These are phyloP conservation scores for Hypsizygus marmoreus DNA, from an alignment of 768 basidiomycete species.

Conservation along the genomic window DNA sequence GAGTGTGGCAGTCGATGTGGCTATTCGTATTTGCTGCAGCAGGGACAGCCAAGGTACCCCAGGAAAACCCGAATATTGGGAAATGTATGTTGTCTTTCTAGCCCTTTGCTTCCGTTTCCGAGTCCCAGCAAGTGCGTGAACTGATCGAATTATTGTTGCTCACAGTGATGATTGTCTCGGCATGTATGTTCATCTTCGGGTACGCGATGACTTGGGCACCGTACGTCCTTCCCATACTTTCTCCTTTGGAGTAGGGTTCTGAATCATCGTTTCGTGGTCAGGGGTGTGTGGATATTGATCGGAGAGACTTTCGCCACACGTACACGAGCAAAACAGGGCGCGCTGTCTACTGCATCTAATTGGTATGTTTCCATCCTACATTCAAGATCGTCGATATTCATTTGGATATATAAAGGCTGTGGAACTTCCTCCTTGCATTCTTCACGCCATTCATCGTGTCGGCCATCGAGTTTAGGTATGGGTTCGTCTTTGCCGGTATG, in stretches of 20 bases:
- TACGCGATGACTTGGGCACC: slow-evolving; percentile 75
- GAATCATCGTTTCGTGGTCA: neutral
- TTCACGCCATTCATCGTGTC: slow-evolving; percentile 74
- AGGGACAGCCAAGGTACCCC: slow-evolving; percentile 63
- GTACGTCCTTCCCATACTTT: slow-evolving; percentile 33
- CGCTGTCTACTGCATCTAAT: slow-evolving; percentile 63
- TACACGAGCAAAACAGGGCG: slow-evolving; percentile 71
- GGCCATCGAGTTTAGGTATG: slow-evolving; percentile 61
- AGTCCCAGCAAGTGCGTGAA: neutral
- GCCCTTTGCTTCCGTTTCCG: neutral
- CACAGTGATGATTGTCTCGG: slow-evolving; percentile 63
- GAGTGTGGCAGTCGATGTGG: slow-evolving; percentile 71
- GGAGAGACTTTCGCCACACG: slow-evolving; percentile 78
- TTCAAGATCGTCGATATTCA: neutral
- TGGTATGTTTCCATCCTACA: slow-evolving; percentile 36
- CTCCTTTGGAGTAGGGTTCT: neutral
- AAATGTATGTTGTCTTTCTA: slow-evolving; percentile 38
- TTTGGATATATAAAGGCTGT: slow-evolving; percentile 35
- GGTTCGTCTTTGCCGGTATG: slow-evolving; percentile 69
- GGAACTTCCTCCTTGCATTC: slow-evolving; percentile 75
- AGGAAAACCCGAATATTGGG: slow-evolving; percentile 48
- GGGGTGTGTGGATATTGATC: slow-evolving; percentile 77
- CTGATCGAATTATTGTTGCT: slow-evolving; percentile 9
- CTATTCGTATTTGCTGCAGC: slow-evolving; percentile 74
- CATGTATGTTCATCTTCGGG: slow-evolving; percentile 72